Conservation (phyloP, 2,329 filamentous ascomycete species). For the Aspergillus flavus region DNA sequence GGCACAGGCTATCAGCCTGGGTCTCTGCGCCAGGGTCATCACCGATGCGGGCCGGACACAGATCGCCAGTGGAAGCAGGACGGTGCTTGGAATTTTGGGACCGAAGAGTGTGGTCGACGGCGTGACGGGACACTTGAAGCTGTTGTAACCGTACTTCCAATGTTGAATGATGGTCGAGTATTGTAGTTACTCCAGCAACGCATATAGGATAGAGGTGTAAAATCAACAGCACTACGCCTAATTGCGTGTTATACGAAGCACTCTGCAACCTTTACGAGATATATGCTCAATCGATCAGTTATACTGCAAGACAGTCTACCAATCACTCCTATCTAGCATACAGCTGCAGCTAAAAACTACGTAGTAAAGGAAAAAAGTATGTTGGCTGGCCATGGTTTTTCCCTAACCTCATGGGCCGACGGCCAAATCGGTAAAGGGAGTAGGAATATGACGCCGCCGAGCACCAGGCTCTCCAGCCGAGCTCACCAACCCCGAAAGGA, state of each 20-base stretch:
- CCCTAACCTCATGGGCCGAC: conserved; percentile 87
- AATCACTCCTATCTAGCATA: background rate
- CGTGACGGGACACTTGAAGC: conserved; percentile 81
- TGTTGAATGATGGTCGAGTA: background rate
- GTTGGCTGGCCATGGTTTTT: conserved; percentile 81
- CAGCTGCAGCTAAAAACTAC: background rate
- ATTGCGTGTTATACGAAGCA: background rate
- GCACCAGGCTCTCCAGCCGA: conserved; percentile 58
- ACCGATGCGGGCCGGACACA: conserved; percentile 96
- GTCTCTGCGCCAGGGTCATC: conserved; percentile 85
- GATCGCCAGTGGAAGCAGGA: conserved; percentile 90
- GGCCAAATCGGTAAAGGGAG: conserved; percentile 80
- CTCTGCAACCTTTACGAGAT: background rate
- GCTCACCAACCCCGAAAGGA: conserved; percentile 59
- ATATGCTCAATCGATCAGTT: background rate
- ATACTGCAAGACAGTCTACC: background rate
- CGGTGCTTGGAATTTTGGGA: conserved; percentile 81
- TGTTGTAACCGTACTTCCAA: conserved; percentile 60
- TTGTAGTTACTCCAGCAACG: background rate
- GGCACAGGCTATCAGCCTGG: conserved; percentile 77
- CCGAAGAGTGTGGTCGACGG: conserved; percentile 85
- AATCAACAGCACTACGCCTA: background rate
- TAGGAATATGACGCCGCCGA: conserved; percentile 82
- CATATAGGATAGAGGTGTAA: background rate
- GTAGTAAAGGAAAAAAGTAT: conserved; percentile 43